Evolutionary conservation across 257 asterid species (phyloP).

Genomic region (Nicotiana noctiflora): DNA sequence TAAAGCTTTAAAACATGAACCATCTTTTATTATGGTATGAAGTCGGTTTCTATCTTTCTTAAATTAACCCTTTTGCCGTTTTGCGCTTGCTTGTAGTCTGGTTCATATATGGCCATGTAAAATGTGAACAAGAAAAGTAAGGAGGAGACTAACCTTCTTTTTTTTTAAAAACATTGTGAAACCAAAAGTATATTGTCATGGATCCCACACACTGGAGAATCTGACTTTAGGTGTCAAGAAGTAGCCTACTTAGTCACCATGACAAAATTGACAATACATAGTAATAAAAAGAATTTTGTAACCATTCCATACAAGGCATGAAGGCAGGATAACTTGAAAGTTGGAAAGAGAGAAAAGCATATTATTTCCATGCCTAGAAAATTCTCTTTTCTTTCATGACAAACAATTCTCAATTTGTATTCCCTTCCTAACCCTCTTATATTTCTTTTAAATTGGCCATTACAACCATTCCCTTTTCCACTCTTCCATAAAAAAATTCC

Average conservation of each 20-base stretch:
- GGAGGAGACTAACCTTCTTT: neutral
- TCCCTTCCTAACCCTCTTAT: conserved; percentile 3
- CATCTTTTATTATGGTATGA: too few species aligned
- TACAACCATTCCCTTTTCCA: neutral
- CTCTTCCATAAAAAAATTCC: neutral
- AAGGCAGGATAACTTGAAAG: conserved; percentile 49
- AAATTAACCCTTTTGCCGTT: neutral
- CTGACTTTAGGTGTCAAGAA: neutral
- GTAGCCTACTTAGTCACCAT: neutral
- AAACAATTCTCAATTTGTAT: conserved; percentile 29
- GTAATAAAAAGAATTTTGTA: conserved; percentile 10
- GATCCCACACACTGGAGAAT: conserved; percentile 13
- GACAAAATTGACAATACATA: neutral
- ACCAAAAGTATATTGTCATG: neutral
- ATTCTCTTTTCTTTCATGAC: conserved; percentile 36
- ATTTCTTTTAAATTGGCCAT: conserved; percentile 3
- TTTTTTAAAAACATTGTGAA: neutral
- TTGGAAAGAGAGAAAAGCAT: conserved; percentile 17
- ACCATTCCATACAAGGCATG: conserved; percentile 36
- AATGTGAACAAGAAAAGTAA: neutral
- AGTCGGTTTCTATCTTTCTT: too few species aligned
- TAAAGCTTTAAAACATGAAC: too few species aligned
- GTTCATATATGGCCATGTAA: neutral
- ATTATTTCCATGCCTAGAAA: conserved; percentile 29
- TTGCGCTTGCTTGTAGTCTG: neutral